These are phyloP conservation scores for Elaeagnus macrophylla DNA, from an alignment of 306 rosid genomes.

Conservation along the genomic window DNA sequence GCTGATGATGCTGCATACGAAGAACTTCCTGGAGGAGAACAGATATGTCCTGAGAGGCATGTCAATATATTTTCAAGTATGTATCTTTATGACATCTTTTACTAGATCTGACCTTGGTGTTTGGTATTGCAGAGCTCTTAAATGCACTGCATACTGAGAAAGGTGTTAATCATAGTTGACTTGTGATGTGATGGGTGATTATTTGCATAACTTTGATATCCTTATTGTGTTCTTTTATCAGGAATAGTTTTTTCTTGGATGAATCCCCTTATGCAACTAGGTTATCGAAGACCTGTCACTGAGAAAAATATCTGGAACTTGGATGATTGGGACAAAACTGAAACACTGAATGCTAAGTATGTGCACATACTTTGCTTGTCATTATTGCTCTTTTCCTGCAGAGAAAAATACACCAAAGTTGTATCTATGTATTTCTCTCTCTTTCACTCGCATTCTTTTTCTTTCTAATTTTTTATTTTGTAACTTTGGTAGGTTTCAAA, in stretches of 20 bases:
- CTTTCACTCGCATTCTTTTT: too few species aligned
- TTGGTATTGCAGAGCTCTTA: neutral
- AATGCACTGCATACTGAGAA: slow-evolving; percentile 8
- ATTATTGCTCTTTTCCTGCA: too few species aligned
- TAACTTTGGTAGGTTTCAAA: slow-evolving; percentile 81
- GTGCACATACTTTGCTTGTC: too few species aligned
- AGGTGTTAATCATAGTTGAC: neutral
- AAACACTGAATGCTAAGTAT: slow-evolving; percentile 58
- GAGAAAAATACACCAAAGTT: too few species aligned
- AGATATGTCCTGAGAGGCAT: slow-evolving; percentile 71
- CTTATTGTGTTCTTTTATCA: slow-evolving; percentile 26
- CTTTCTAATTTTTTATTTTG: too few species aligned
- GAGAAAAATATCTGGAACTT: slow-evolving; percentile 92
- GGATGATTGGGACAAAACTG: slow-evolving; percentile 83
- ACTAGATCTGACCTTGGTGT: slow-evolving; percentile 12
- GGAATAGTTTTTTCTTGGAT: slow-evolving; percentile 68
- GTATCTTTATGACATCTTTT: slow-evolving; percentile 25
- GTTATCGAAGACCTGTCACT: slow-evolving; percentile 69
- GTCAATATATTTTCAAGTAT: slow-evolving; percentile 61
- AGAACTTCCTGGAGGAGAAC: slow-evolving; percentile 82
- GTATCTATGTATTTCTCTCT: too few species aligned
- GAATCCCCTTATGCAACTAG: slow-evolving; percentile 71
- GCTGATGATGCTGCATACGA: slow-evolving; percentile 57
- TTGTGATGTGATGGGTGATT: too few species aligned
- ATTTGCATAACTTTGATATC: too few species aligned